Percentiles rank a stretch among this genome's conserved stretches.
phyloP scores from a whole-genome alignment of 352 stramenopile genomes.

The Globisporangium okanoganense region DNA sequence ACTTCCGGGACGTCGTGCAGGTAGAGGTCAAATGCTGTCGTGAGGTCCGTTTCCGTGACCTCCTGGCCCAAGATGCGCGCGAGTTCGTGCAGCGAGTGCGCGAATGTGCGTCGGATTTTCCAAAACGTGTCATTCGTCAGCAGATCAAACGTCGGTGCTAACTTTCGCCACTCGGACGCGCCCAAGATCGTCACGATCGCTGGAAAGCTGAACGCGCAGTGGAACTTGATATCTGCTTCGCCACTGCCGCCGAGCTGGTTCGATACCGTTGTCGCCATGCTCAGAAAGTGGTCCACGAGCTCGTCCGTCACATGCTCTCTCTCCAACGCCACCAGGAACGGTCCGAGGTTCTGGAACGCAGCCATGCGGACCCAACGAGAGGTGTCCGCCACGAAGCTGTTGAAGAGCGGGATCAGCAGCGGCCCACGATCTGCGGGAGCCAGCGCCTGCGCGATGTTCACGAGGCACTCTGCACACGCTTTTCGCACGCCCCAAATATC shows the following conservation, averaged over 20 bases:
- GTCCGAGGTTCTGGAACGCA: constrained; percentile 89
- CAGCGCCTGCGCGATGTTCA: constrained; percentile 84
- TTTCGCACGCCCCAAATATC: constrained; percentile 94
- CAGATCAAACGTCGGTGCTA: constrained; percentile 78
- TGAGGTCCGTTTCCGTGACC: constrained; percentile 74
- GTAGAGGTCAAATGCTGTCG: constrained; percentile 82
- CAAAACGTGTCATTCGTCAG: constrained; percentile 81
- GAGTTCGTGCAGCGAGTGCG: constrained; percentile 90
- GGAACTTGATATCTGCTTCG: constrained; percentile 88
- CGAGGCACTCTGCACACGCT: constrained; percentile 89
- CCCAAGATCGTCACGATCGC: constrained; percentile 85
- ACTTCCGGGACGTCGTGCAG: constrained; percentile 81
- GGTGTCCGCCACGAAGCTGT: constrained; percentile 83
- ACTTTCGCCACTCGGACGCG: constrained; percentile 54
- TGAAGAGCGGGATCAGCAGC: constrained; percentile 87
- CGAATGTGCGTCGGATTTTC: constrained; percentile 91
- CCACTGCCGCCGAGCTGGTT: constrained; percentile 60
- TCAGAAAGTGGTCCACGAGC: constrained; percentile 78
- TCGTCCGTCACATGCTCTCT: constrained; percentile 75
- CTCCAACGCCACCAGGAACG: constrained; percentile 82
- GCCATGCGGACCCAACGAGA: constrained; percentile 94
- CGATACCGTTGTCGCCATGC: constrained; percentile 70
- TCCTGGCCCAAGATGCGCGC: constrained; percentile 76
- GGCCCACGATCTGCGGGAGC: constrained; percentile 63
- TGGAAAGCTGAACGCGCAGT: constrained; percentile 91